phyloP scores from a whole-genome alignment of 1,139 yeast genomes.

The Debaryomyces robertsiae region DNA sequence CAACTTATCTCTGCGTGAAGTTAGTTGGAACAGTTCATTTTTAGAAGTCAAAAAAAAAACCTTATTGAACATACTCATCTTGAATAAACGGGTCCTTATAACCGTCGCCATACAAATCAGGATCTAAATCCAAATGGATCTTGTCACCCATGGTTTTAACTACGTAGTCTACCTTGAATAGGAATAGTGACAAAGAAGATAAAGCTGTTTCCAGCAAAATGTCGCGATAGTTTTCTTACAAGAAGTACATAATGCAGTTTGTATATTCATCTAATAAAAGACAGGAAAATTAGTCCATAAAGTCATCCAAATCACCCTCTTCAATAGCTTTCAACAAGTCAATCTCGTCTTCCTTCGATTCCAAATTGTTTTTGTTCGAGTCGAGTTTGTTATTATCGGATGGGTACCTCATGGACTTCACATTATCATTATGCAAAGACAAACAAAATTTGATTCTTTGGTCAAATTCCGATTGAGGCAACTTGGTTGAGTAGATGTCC shows the following conservation, averaged over 20 bases:
- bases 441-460: conserved; percentile 93
- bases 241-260: conserved; percentile 12
- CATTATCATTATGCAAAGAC: conserved; percentile 86
- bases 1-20: conserved; percentile 34
- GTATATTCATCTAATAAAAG: conserved; percentile 4
- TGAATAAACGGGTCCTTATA: conserved; percentile 41
- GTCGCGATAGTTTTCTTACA: conserved; percentile 8
- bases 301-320: conserved; percentile 54
- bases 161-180: neutral
- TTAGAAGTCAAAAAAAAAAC: neutral
- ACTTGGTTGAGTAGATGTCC: conserved; percentile 84
- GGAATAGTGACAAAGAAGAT: conserved; percentile 1
- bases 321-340: conserved; percentile 51
- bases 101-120: conserved; percentile 29
- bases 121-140: conserved; percentile 23
- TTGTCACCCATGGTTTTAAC: conserved; percentile 8
- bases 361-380: conserved; percentile 29
- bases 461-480: conserved; percentile 87
- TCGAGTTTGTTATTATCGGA: conserved; percentile 40
- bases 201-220: no score
- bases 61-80: conserved; percentile 40
- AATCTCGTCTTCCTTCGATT: conserved; percentile 44
- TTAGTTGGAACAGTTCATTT: conserved; percentile 14
- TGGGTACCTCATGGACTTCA: conserved; percentile 95
- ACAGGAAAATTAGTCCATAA: conserved; percentile 38